These are phyloP conservation scores for Penicillium psychrosexuale DNA, from an alignment of 2,329 filamentous ascomycete genomes.

Conservation along the genomic window DNA sequence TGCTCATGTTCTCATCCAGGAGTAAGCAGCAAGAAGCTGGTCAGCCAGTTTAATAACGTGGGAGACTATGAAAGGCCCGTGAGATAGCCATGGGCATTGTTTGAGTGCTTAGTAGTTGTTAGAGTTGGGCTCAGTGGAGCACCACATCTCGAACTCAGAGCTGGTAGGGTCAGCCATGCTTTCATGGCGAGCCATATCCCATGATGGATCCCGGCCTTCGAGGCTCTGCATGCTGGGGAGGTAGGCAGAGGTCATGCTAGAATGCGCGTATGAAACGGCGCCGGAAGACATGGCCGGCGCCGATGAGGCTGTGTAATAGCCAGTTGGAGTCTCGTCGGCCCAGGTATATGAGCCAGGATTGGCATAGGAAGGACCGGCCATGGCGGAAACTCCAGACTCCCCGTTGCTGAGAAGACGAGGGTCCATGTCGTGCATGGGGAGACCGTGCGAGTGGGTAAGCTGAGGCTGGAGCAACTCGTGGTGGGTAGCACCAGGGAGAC, in stretches of 20 bases:
- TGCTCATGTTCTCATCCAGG: background rate
- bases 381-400: conserved; percentile 14
- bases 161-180: conserved; percentile 1
- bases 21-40: background rate
- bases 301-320: background rate
- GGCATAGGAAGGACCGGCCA: background rate
- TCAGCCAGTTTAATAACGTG: conserved; percentile 5
- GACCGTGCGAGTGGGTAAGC: conserved; percentile 22
- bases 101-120: background rate
- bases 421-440: conserved; percentile 39
- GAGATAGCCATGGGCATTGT: background rate
- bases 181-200: conserved; percentile 9
- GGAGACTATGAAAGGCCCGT: background rate
- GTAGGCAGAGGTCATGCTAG: background rate
- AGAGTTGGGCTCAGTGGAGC: background rate
- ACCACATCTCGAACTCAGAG: conserved; percentile 12
- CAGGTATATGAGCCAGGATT: conserved; percentile 8
- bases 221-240: conserved; percentile 10
- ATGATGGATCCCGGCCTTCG: conserved; percentile 8
- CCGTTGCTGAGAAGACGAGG: conserved; percentile 40
- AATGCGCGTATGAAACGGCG: conserved; percentile 7
- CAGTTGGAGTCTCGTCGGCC: background rate
- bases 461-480: conserved; percentile 43
- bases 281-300: conserved; percentile 3
- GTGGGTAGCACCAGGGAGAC: conserved; percentile 43